Conservation (phyloP, 2,329 filamentous ascomycete species). For the Emergomyces pasteurianus region DNA sequence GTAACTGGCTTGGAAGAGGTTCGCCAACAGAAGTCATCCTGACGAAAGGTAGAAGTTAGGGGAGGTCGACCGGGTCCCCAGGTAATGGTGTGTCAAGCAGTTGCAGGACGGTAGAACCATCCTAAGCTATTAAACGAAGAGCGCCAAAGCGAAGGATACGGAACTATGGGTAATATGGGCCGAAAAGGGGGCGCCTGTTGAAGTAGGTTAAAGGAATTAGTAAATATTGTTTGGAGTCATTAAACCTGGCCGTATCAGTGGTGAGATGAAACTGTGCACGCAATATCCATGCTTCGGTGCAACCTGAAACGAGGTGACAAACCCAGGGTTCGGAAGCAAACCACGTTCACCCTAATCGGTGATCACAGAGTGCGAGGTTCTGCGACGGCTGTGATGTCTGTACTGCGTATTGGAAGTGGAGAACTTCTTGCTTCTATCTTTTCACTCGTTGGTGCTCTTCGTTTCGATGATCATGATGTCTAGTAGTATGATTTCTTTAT, state of each 20-base stretch:
- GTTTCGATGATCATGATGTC: background rate
- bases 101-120: background rate
- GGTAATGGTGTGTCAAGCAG: background rate
- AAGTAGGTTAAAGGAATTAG: background rate
- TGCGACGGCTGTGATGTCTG: background rate
- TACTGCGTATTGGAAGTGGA: background rate
- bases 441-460: background rate
- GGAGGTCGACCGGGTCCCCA: background rate
- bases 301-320: background rate
- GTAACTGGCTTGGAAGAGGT: background rate
- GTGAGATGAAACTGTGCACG: background rate
- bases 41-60: background rate
- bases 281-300: background rate
- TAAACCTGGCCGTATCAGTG: background rate
- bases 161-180: background rate
- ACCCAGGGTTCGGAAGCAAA: background rate
- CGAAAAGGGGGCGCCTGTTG: background rate
- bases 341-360: background rate
- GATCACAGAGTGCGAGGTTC: background rate
- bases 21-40: background rate
- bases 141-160: background rate
- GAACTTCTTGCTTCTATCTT: background rate
- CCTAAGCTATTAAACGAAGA: background rate
- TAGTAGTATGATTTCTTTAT: background rate
- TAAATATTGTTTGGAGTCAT: background rate